Base-by-base conservation (phyloP, 176 grass and related monocot genomes). In the Thinopyrum elongatum region DNA sequence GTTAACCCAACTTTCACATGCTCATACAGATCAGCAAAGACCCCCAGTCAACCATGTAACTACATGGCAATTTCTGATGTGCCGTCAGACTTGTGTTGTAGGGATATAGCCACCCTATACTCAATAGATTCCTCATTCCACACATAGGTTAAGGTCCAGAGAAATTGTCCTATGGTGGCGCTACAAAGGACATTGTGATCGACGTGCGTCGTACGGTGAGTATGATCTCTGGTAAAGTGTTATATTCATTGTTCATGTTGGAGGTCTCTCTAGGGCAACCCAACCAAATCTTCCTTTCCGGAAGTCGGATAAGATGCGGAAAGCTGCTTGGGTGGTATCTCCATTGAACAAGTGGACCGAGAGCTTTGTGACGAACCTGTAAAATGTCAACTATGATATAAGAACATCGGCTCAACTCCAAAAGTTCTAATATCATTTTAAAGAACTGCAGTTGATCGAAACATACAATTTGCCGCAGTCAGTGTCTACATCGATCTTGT, bases 241-340 rank as follows among this genome's bases (percentile, higher is more conserved):
- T 68, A 34, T 76, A 42, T 70, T 27, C 9, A 62, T 67, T 57
- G 33, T 62, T 95, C 81, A 98, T 88, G 79, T 89, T 70, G 97
- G 92, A 84, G 93, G 97, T 80, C 94, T 94, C 80, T 99, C 97
- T 26, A 99, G 83, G 21, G 90, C 94, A 65, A 91, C 82, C 89
- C 97, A 96, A 25, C 94, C 92, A 85, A 99, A 94, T 82, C 89
- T 99, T 15, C 97, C 97, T 91, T 96, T 96, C 75, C 97, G 89
- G 30, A 93, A 96, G 82, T 96, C 97, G 22, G 83, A 91, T 71
- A 99, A 90, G 27, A 99, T 92, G 26, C 90, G 94, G 75, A 96
- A 96, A 70, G 89, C 86, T 64, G 94, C 94, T 61, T 99, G 97
- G 33, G 46, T 96, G 60, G 85, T 64, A 77, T 99, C 97, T 90